Conservation (phyloP, 768 basidiomycete species). For the Macrolepiota fuliginosa region DNA sequence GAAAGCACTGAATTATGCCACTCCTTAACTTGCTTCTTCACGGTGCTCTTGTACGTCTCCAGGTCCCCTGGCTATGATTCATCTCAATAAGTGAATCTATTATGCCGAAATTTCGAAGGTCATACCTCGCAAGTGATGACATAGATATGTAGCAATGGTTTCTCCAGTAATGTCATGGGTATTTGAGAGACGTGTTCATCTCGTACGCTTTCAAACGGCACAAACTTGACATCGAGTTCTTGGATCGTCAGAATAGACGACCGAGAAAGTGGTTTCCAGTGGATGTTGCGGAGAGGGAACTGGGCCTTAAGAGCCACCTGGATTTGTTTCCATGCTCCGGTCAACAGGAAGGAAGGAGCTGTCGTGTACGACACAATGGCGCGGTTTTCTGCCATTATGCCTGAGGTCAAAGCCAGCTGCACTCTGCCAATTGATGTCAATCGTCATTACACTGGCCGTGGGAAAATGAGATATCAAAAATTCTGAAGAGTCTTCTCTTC, state of each 20-base stretch:
- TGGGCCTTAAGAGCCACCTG: conserved; percentile 63
- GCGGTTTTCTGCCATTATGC: conserved; percentile 34
- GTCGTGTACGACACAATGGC: conserved; percentile 71
- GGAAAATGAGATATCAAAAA: conserved; percentile 12
- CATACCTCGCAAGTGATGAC: conserved; percentile 85
- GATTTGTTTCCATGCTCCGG: conserved; percentile 73
- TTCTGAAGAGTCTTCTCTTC: conserved; percentile 11
- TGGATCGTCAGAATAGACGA: conserved; percentile 84
- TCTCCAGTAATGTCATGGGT: conserved; percentile 76
- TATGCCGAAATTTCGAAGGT: not conserved
- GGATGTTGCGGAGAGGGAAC: conserved; percentile 83
- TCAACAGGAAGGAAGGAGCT: conserved; percentile 58
- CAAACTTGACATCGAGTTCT: conserved; percentile 76
- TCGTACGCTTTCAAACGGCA: conserved; percentile 62
- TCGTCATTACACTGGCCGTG: conserved; percentile 9
- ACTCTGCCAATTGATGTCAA: not conserved
- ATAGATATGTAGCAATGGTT: conserved; percentile 83
- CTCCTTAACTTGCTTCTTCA: conserved; percentile 88
- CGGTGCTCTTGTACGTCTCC: conserved; percentile 74
- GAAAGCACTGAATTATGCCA: conserved; percentile 72
- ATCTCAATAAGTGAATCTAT: conserved; percentile 13
- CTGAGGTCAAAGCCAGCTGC: not conserved
- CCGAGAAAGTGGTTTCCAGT: conserved; percentile 82
- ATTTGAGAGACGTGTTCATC: conserved; percentile 78
- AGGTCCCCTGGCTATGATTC: conserved; percentile 51